phyloP scores from a whole-genome alignment of 2,329 filamentous ascomycete genomes.

The Lizonia empirigonia region DNA sequence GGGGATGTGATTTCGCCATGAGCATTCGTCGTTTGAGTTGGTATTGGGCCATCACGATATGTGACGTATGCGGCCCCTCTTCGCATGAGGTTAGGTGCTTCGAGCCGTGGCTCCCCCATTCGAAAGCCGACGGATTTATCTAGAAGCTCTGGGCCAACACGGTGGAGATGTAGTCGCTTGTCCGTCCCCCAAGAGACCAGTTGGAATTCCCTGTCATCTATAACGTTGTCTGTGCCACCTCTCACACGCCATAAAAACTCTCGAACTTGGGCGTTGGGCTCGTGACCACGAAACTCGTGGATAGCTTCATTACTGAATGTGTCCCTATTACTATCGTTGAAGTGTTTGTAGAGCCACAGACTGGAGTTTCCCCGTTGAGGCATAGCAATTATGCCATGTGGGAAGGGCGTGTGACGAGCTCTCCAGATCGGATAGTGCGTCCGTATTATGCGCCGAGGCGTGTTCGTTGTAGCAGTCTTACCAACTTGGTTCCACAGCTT shows the following conservation, averaged over 20 bases:
- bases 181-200: constrained; percentile 92
- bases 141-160: constrained; percentile 68
- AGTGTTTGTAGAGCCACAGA: constrained; percentile 80
- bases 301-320: constrained; percentile 42
- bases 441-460: constrained; percentile 66
- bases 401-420: constrained; percentile 89
- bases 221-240: constrained; percentile 66
- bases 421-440: constrained; percentile 90
- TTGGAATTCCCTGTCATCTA: constrained; percentile 88
- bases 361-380: constrained; percentile 86
- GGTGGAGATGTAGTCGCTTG: constrained; percentile 78
- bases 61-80: constrained; percentile 84
- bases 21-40: constrained; percentile 21
- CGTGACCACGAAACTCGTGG: constrained; percentile 60
- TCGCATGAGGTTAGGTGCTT: constrained; percentile 75
- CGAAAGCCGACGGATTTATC: constrained; percentile 71
- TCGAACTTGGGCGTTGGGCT: constrained; percentile 68
- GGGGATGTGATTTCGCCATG: constrained; percentile 27
- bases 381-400: constrained; percentile 84
- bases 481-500: constrained; percentile 86
- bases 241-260: constrained; percentile 90
- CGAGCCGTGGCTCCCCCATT: constrained; percentile 69
- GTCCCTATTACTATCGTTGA: constrained; percentile 48
- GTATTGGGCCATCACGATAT: constrained; percentile 65
- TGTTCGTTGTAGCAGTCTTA: constrained; percentile 54